Base-by-base conservation (phyloP, 208 protist genomes). In the Crithidia sp. region DNA sequence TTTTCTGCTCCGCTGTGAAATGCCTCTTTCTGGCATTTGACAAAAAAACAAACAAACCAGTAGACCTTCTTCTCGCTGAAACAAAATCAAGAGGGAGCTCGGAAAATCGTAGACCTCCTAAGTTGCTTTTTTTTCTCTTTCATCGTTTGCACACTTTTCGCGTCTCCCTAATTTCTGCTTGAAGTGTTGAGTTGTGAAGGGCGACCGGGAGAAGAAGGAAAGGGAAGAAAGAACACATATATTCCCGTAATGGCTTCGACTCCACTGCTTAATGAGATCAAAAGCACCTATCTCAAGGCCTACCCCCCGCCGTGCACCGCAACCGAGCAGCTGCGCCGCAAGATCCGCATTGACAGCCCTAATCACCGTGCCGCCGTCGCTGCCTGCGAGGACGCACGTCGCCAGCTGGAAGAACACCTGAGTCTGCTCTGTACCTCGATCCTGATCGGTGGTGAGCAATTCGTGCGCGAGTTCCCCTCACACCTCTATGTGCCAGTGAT, bases 371-470 rank as follows among this genome's bases (percentile, higher is more conserved):
- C 12, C 4, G 16, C 19, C 39, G 13, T 39, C 49, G 50, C 28
- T 12, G 54, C 62, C 19, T 37, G 17, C 39, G 61, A 63, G 39
- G 55, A 65, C 9, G 66, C 69, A 5, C 44, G 39, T 3, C 67
- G 74, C 28, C 63, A 53, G 8, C 73, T 87, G 2, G 49, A 54
- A 19, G 63, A 76, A 5, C 39, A 71, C 19, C 76, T 83, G 16
- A 67, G 77, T 17, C 53, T 79, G 10, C 67, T 81, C 9, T 86
- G 84, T 76, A 86, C 81, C 3, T 65, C 70, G 3, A 72, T 89
- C 45, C 77, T 82, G 65, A 82, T 89, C 17, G 76, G 65, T 4
- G 79, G 74, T 12, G 81, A 86, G 53, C 75, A 86, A 50, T 82
- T 74, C 19, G 71, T 86, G 54, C 77, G 80, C 5, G 54, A 67